Percentiles rank a stretch among this genome's conserved stretches.
Evolutionary conservation across 2,329 filamentous ascomycete species (phyloP).

Genomic region (Penicillium vulpinum): DNA sequence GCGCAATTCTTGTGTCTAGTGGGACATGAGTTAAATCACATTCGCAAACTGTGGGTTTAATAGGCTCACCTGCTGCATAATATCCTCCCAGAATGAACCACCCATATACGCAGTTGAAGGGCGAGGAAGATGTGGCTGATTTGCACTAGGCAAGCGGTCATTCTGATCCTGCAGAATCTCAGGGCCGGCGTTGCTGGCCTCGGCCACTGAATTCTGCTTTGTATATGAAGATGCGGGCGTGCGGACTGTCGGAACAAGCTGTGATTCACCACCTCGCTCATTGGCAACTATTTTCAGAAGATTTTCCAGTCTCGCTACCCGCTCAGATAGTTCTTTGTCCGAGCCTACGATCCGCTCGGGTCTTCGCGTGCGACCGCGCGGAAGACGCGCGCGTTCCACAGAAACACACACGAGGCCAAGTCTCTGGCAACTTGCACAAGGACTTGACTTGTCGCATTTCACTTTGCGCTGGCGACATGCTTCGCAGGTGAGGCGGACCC

Average conservation of each 20-base stretch:
- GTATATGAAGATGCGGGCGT: background rate
- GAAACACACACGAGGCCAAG: conserved; percentile 29
- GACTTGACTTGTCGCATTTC: conserved; percentile 36
- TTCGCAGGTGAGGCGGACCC: conserved; percentile 33
- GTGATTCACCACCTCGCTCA: conserved; percentile 3
- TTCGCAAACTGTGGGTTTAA: background rate
- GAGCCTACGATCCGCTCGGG: conserved; percentile 11
- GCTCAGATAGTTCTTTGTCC: conserved; percentile 22
- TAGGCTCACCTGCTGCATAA: conserved; percentile 27
- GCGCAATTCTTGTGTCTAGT: conserved; percentile 24
- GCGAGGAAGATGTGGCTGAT: conserved; percentile 14
- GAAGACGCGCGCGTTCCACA: conserved; percentile 34
- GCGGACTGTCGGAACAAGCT: background rate
- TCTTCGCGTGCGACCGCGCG: conserved; percentile 32
- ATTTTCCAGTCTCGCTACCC: conserved; percentile 28
- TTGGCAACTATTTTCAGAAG: conserved; percentile 21
- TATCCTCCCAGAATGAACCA: conserved; percentile 29
- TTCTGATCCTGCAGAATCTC: conserved; percentile 9
- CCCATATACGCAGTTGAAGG: conserved; percentile 20
- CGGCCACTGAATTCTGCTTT: background rate
- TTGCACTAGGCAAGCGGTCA: background rate
- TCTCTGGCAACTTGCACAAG: conserved; percentile 33
- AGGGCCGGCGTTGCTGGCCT: conserved; percentile 4
- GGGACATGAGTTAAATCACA: background rate
- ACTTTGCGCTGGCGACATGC: conserved; percentile 36